Evolutionary conservation across 345 rosid species (phyloP), one percentile per base, ranked within the genome.

Genomic region (Eucalyptus lansdowneana): DNA sequence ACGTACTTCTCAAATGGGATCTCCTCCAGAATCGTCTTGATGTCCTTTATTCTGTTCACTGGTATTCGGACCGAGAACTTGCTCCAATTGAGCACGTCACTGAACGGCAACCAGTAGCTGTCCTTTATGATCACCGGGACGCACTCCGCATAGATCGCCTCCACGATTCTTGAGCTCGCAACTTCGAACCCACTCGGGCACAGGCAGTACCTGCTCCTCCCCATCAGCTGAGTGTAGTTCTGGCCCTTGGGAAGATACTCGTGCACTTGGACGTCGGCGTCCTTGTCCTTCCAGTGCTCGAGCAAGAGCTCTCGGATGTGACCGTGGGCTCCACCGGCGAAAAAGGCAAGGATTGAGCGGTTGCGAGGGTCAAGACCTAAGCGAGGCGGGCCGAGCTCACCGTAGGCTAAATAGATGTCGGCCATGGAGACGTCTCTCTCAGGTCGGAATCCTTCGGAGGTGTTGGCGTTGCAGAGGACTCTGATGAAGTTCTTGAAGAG

Each of bases 401-500:
- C 88, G 0, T 40, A 58, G 9, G 88, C 91, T 9, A 94, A 37
- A 40, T 92, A 90, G 50, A 94, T 83, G 87, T 94, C 99, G 0
- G 98, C 96, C 51, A 96, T 29, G 9, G 99, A 87, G 31, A 95
- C 94, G 51, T 97, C 98, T 92, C 96, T 94, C 9, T n/a, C 9
- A 2, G 96, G 97, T 1, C 54, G 87, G 92, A 97, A 97, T 16
- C 97, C 96, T 89, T 95, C 98, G 1, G 96, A 92, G 13, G 93
- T 88, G 85, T 96, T 97, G 88, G 99, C 98, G 88, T 96, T 97
- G 92, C 98, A 97, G 8, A 96, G 94, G 37, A 91, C 98, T 87
- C 98, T 92, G 4, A 95, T 91, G 80, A 96, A 94, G 87, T 93
- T 90, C 88, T 90, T 93, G 94, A 92, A 96, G 37, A 94, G 80